Evolutionary conservation across 805 yeast genomes (phyloP).

Genomic region (Grigorovia transvaalensis): DNA sequence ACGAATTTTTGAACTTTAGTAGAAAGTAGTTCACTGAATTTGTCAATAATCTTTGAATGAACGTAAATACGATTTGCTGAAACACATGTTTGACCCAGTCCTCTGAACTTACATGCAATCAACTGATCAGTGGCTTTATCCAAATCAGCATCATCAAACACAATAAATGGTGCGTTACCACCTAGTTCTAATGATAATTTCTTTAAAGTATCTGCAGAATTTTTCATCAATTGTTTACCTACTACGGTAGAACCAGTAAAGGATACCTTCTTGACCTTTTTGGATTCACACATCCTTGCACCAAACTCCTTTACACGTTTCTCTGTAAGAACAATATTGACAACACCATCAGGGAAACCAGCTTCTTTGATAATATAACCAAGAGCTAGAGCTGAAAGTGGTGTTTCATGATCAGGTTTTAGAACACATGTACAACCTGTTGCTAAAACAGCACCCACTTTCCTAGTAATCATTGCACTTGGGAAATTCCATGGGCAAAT

Average conservation of each 20-base stretch:
- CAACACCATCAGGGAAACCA: conserved; percentile 50
- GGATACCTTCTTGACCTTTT: conserved; percentile 43
- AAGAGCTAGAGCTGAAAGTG: conserved; percentile 48
- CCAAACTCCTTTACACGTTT: conserved; percentile 46
- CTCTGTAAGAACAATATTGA: conserved; percentile 42
- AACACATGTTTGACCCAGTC: conserved; percentile 58
- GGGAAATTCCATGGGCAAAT: conserved; percentile 65
- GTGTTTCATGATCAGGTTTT: conserved; percentile 55
- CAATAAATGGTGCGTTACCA: conserved; percentile 57
- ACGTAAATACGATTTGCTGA: conserved; percentile 53
- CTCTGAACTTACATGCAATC: conserved; percentile 46
- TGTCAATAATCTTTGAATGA: conserved; percentile 40
- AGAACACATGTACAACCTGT: conserved; percentile 52
- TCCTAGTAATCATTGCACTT: conserved; percentile 55
- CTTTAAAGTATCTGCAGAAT: conserved; percentile 46
- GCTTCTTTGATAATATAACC: conserved; percentile 47
- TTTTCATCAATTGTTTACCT: conserved; percentile 50
- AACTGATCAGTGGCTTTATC: conserved; percentile 45
- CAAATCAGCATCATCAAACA: conserved; percentile 50
- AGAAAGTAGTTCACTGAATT: conserved; percentile 37
- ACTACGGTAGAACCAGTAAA: conserved; percentile 59
- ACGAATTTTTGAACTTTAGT: conserved; percentile 37
- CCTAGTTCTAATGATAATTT: conserved; percentile 56
- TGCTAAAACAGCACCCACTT: conserved; percentile 57
- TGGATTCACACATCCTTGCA: conserved; percentile 38